Evolutionary conservation across 305 asterid genomes (phyloP).

Genomic region (Euphrasia arctica): DNA sequence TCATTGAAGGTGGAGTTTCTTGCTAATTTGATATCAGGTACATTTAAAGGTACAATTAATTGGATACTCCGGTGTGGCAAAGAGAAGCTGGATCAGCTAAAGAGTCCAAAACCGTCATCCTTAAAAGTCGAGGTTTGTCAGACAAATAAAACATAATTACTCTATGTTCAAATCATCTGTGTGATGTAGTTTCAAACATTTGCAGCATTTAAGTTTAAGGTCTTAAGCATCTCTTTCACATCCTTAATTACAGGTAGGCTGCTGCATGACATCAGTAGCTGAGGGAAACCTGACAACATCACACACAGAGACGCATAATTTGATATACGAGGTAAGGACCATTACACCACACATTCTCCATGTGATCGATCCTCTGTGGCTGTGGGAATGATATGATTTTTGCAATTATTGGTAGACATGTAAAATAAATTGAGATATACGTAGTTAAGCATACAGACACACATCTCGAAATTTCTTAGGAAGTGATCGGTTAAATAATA

Average conservation of each 20-base stretch:
- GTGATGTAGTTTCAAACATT: too few relatives aligned
- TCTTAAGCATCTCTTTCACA: too few relatives aligned
- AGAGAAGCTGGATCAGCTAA: too few relatives aligned
- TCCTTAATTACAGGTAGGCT: neutral
- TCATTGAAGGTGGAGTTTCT: too few relatives aligned
- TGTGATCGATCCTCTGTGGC: neutral
- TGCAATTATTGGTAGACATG: neutral
- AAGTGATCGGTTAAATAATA: too few relatives aligned
- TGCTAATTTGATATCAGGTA: too few relatives aligned
- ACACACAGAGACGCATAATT: neutral
- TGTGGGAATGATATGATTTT: neutral
- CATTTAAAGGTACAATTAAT: too few relatives aligned
- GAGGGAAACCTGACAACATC: neutral
- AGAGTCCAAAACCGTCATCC: neutral
- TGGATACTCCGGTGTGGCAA: too few relatives aligned
- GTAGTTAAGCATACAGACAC: neutral
- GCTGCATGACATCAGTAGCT: neutral
- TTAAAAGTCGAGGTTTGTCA: neutral
- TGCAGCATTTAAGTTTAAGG: too few relatives aligned
- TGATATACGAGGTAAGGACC: slow-evolving; percentile 37
- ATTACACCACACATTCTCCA: slow-evolving; percentile 31
- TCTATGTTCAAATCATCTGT: too few relatives aligned
- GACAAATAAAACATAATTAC: neutral
- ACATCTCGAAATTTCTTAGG: neutral
- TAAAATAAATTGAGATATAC: too few relatives aligned